Evolutionary conservation across 2,329 filamentous ascomycete species (phyloP).

Genomic region (Trichoderma guizhouense): DNA sequence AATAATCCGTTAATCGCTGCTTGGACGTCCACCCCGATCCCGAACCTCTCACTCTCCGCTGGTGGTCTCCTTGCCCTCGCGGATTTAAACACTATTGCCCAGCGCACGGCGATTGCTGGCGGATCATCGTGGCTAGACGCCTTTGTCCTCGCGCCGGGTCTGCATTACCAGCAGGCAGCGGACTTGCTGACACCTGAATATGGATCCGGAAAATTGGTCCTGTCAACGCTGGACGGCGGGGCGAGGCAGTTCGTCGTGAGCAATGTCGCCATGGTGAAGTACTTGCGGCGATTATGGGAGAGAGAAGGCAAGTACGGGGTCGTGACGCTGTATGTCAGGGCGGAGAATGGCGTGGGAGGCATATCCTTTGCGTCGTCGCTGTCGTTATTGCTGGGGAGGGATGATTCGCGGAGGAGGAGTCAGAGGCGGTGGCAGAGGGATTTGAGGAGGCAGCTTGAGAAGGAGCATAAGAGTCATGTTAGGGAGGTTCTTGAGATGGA

Average conservation of each 20-base stretch:
- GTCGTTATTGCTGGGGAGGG: not conserved
- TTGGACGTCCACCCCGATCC: slow-evolving; percentile 46
- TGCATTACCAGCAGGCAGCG: slow-evolving; percentile 59
- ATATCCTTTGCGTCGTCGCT: not conserved
- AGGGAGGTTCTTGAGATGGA: slow-evolving; percentile 34
- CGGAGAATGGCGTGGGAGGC: slow-evolving; percentile 19
- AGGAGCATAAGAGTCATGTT: not conserved
- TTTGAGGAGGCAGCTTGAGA: slow-evolving; percentile 14
- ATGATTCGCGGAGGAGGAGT: not conserved
- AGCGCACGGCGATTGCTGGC: slow-evolving; percentile 54
- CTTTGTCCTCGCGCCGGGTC: slow-evolving; percentile 56
- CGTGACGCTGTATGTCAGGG: slow-evolving; percentile 31
- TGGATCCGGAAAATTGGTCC: slow-evolving; percentile 15
- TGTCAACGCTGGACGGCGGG: slow-evolving; percentile 28
- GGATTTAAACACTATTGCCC: slow-evolving; percentile 53
- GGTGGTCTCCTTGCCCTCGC: slow-evolving; percentile 57
- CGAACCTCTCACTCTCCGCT: slow-evolving; percentile 44
- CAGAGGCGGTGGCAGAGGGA: not conserved
- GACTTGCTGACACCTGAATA: slow-evolving; percentile 44
- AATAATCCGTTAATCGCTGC: slow-evolving; percentile 33
- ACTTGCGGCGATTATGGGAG: slow-evolving; percentile 33
- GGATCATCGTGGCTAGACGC: slow-evolving; percentile 55
- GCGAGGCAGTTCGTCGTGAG: slow-evolving; percentile 36
- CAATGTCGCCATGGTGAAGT: slow-evolving; percentile 53
- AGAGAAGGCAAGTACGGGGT: slow-evolving; percentile 21